phyloP scores from a whole-genome alignment of 345 rosid species.

The Gossypioides kirkii region DNA sequence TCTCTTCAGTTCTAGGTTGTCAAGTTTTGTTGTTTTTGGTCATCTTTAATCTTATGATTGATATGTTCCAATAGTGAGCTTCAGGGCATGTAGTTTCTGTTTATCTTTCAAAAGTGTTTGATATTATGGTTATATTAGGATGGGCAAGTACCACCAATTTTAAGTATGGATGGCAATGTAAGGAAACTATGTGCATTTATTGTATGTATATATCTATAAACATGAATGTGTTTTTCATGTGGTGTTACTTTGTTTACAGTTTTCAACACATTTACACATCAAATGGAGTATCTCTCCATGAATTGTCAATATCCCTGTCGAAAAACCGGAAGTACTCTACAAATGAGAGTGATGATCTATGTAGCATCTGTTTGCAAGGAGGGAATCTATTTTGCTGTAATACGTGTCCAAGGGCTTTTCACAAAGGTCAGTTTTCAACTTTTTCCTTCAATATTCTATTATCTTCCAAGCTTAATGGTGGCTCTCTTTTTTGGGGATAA shows the following conservation, averaged over 20 bases:
- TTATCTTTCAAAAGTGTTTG: background rate
- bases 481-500: background rate
- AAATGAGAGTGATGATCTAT: slow-evolving; percentile 77
- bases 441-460: slow-evolving; percentile 8
- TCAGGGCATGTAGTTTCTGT: background rate
- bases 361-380: slow-evolving; percentile 78
- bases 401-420: slow-evolving; percentile 93
- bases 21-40: slow-evolving; percentile 1
- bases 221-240: background rate
- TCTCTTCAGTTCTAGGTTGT: background rate
- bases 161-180: background rate
- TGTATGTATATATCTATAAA: background rate
- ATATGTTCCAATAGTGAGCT: background rate
- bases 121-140: background rate
- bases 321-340: slow-evolving; percentile 49
- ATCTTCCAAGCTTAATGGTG: background rate
- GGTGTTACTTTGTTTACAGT: slow-evolving; percentile 34
- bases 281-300: slow-evolving; percentile 98
- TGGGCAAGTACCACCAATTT: background rate
- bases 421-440: slow-evolving; percentile 48
- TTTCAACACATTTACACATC: slow-evolving; percentile 90
- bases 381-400: slow-evolving; percentile 91
- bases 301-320: slow-evolving; percentile 60
- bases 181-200: background rate
- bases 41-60: background rate